A percentile compares a stretch with the other conserved stretches of the same genome.
phyloP scores from a whole-genome alignment of 768 basidiomycete species.

The Amanita pseudoporphyria region DNA sequence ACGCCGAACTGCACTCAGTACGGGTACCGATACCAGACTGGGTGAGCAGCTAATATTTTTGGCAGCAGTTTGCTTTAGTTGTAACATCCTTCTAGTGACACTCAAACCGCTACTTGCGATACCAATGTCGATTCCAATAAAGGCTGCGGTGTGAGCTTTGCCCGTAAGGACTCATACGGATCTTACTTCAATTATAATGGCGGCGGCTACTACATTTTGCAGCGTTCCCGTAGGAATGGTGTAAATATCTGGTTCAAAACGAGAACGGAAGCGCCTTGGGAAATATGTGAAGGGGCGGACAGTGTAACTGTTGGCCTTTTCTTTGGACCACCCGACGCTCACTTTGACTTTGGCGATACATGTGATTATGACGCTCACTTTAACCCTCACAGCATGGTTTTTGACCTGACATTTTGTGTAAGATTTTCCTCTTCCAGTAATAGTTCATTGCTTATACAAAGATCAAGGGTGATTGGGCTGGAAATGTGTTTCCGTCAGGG shows the following conservation, averaged over 20 bases:
- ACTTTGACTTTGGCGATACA: constrained; percentile 29
- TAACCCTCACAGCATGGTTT: constrained; percentile 40
- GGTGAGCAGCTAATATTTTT: constrained; percentile 24
- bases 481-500: constrained; percentile 26
- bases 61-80: not conserved
- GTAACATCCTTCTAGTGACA: constrained; percentile 19
- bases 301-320: constrained; percentile 3
- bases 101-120: constrained; percentile 39
- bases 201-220: constrained; percentile 56
- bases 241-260: constrained; percentile 59
- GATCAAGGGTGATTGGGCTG: constrained; percentile 42
- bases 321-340: constrained; percentile 41
- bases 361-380: constrained; percentile 49
- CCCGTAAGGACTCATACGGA: constrained; percentile 33
- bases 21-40: constrained; percentile 29
- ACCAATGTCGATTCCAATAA: constrained; percentile 40
- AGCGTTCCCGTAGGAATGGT: constrained; percentile 28
- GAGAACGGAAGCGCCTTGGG: constrained; percentile 26
- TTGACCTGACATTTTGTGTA: constrained; percentile 57
- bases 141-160: constrained; percentile 49
- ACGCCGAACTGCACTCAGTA: constrained; percentile 37
- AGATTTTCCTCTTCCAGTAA: constrained; percentile 14
- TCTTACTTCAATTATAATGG: constrained; percentile 35
- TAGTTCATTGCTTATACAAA: not conserved
- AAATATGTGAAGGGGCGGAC: constrained; percentile 18